Conservation (phyloP, 2,329 filamentous ascomycete species). For the Coniella vitis region DNA sequence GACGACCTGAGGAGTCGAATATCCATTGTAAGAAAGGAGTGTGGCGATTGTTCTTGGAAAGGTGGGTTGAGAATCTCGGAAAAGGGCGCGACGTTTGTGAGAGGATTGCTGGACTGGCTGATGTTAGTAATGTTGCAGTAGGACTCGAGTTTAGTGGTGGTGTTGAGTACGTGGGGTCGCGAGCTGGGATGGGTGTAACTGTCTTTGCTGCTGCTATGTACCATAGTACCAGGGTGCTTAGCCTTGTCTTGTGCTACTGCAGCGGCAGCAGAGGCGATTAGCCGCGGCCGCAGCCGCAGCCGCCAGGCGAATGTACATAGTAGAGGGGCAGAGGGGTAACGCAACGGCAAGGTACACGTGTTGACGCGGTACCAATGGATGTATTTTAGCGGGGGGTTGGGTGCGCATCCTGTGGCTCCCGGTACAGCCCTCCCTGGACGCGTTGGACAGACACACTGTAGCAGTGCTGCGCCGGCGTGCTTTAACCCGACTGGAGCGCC, state of each 20-base stretch:
- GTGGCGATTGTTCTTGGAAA: background rate
- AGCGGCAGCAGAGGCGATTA: background rate
- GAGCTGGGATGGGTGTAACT: background rate
- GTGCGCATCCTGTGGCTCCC: no score
- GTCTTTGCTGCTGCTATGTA: slow-evolving; percentile 2
- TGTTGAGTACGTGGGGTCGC: background rate
- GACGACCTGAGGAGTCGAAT: slow-evolving; percentile 79
- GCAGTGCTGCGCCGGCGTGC: background rate
- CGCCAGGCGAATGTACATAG: no score
- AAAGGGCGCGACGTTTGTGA: no score
- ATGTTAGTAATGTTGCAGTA: no score
- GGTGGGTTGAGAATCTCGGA: background rate
- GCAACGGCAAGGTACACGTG: no score
- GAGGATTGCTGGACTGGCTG: background rate
- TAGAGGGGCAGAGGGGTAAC: no score
- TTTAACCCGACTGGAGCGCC: slow-evolving; percentile 17
- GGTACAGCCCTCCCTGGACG: no score
- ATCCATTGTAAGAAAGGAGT: slow-evolving; percentile 56
- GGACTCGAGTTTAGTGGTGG: background rate
- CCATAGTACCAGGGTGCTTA: background rate
- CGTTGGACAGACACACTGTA: no score
- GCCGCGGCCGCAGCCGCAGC: no score
- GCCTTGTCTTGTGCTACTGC: background rate
- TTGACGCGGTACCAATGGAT: no score
- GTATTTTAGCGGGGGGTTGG: no score